Evolutionary conservation across 768 basidiomycete species (phyloP).

Genomic region (Termitomyces heimii): DNA sequence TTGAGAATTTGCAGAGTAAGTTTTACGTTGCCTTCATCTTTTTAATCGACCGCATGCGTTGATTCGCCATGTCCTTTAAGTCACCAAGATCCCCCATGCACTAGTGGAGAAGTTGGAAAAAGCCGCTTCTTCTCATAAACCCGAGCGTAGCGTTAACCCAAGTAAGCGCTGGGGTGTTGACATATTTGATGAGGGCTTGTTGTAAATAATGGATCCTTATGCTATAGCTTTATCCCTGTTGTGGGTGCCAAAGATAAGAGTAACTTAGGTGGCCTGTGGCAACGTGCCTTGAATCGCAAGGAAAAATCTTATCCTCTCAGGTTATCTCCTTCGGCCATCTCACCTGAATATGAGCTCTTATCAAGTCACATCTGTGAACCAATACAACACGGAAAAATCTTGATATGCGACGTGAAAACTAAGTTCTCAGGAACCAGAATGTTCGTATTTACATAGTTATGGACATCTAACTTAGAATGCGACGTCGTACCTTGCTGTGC

Average conservation of each 20-base stretch:
- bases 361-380: not conserved
- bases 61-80: conserved; percentile 29
- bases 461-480: not conserved
- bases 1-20: conserved; percentile 67
- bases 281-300: not conserved
- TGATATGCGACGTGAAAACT: not conserved
- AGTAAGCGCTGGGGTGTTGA: conserved; percentile 60
- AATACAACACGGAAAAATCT: not conserved
- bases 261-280: not conserved
- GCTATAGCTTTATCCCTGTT: not conserved
- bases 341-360: not conserved
- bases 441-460: not conserved
- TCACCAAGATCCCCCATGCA: conserved; percentile 29
- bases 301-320: not conserved
- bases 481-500: too few relatives aligned
- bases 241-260: not conserved
- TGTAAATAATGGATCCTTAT: not conserved
- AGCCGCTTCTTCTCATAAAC: conserved; percentile 48
- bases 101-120: conserved; percentile 41
- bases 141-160: conserved; percentile 52
- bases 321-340: not conserved
- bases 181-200: conserved; percentile 42
- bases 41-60: not conserved
- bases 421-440: not conserved
- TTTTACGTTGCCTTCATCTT: conserved; percentile 17